These are phyloP conservation scores for Melanogaster broomeanus DNA, from an alignment of 768 basidiomycete genomes.

Conservation along the genomic window DNA sequence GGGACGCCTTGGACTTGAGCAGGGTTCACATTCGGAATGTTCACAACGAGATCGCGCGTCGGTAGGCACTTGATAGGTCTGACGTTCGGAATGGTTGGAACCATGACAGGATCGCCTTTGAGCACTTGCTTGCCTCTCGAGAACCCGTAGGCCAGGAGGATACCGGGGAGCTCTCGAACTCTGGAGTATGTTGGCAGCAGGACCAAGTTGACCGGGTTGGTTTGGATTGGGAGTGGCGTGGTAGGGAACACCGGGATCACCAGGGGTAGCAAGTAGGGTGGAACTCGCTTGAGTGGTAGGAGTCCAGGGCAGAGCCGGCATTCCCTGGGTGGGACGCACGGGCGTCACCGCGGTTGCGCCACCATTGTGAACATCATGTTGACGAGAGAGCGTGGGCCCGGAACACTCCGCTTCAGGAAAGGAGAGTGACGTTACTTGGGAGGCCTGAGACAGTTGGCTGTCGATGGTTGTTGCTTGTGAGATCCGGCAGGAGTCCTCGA, in stretches of 20 bases:
- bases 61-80: too few relatives aligned
- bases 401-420: background rate
- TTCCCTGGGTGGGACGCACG: background rate
- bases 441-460: background rate
- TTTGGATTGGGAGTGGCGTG: background rate
- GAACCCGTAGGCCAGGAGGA: conserved; percentile 6
- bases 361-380: background rate
- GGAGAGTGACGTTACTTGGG: too few relatives aligned
- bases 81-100: background rate
- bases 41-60: too few relatives aligned
- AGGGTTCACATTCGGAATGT: too few relatives aligned
- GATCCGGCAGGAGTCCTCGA: background rate
- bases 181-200: background rate
- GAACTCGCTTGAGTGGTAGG: background rate
- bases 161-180: background rate
- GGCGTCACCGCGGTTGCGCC: too few relatives aligned
- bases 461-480: background rate
- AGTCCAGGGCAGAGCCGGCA: background rate
- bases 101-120: background rate
- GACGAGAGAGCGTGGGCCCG: background rate
- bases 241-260: background rate
- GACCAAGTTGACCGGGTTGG: background rate
- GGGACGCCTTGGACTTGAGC: too few relatives aligned
- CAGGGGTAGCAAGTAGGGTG: background rate
- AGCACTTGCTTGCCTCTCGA: background rate